These are phyloP conservation scores for Pleurozium schreberi DNA, from an alignment of 225 moss, liverwort and hornwort species.

Conservation along the genomic window DNA sequence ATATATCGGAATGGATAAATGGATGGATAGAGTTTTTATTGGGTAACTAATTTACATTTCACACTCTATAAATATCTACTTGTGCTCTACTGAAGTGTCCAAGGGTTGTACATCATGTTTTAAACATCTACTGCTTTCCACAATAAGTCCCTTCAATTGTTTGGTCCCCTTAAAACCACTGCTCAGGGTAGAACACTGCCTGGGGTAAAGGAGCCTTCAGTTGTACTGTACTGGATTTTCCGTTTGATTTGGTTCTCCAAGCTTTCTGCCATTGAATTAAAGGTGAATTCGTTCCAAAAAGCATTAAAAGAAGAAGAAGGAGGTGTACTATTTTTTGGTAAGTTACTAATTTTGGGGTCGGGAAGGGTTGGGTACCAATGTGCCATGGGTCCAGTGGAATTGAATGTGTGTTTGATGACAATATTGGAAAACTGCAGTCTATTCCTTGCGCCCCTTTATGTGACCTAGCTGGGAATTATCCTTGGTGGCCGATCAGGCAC, in stretches of 20 bases:
- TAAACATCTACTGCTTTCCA: too few species aligned
- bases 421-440: neutral
- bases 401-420: neutral
- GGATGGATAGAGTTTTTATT: neutral
- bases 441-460: neutral
- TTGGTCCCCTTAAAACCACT: too few species aligned
- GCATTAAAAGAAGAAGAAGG: too few species aligned
- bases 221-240: neutral
- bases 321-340: neutral
- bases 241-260: neutral
- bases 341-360: neutral
- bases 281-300: too few species aligned
- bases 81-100: too few species aligned
- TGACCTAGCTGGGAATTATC: neutral
- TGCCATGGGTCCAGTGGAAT: neutral
- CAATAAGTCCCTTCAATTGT: too few species aligned
- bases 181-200: neutral
- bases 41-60: too few species aligned
- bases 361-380: too few species aligned
- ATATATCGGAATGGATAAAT: neutral
- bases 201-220: neutral
- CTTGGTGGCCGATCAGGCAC: constrained; percentile 23
- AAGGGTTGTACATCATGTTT: too few species aligned
- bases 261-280: neutral
- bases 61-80: too few species aligned